Evolutionary conservation across 1,139 yeast species (phyloP).

Genomic region (Taphrina flavorubra): DNA sequence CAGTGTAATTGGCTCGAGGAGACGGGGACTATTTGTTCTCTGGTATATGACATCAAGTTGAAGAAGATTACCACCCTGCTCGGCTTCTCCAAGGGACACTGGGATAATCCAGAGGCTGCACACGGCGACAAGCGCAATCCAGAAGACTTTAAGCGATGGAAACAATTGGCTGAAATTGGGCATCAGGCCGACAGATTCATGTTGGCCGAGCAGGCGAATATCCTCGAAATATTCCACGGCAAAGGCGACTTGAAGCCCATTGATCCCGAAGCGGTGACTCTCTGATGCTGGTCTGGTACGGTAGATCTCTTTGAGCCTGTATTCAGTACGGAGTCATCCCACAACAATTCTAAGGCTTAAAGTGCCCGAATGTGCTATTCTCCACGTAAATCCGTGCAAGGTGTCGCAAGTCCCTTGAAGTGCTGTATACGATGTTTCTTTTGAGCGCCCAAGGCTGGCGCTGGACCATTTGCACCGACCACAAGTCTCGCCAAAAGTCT

Average conservation of each 20-base stretch:
- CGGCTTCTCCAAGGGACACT: conserved; percentile 21
- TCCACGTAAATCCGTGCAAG: no score
- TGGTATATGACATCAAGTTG: conserved; percentile 16
- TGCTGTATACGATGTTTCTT: no score
- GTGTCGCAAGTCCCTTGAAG: no score
- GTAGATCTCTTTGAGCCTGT: no score
- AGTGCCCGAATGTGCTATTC: no score
- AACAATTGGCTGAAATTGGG: conserved; percentile 11
- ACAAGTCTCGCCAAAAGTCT: no score
- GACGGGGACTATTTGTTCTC: conserved; percentile 20
- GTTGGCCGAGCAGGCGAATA: conserved; percentile 17
- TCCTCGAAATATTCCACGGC: conserved; percentile 9
- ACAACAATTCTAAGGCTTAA: no score
- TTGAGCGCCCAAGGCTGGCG: no score
- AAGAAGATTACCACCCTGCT: conserved; percentile 13
- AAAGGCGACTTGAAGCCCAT: conserved; percentile 14
- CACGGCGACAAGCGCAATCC: conserved; percentile 24
- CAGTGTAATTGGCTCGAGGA: conserved; percentile 28
- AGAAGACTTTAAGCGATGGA: conserved; percentile 11
- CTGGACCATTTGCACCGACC: no score
- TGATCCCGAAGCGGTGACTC: conserved; percentile 9
- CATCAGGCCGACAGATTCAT: conserved; percentile 16
- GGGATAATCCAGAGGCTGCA: conserved; percentile 16
- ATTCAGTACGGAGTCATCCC: no score
- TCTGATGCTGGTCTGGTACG: not conserved